Evolutionary conservation across 208 protist species (phyloP), one percentile per base, ranked within the genome.

Genomic region (Leishmania amazonensis): DNA sequence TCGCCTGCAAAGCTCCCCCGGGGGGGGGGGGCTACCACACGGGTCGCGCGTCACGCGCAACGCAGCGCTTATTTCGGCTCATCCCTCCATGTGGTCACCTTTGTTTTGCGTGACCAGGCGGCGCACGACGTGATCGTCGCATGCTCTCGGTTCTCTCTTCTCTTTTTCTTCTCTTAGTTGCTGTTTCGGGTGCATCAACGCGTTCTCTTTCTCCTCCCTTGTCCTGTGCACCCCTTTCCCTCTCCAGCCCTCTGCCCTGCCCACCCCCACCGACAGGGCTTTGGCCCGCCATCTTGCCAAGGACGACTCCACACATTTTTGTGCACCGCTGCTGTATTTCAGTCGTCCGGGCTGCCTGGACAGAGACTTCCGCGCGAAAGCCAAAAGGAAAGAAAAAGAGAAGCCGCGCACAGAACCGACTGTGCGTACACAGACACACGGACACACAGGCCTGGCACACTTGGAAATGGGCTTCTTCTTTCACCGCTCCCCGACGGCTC

Each of bases 381-480:
- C 68, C 28, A 31, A 73, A n/a, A 8, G 15, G 21, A 51, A 35
- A 51, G 21, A 73, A 73, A 51, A 49, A 28, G 2, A 11, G 17
- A 31, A 67, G 9, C 38, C 21, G 24, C 42, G 68, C 38, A n/a
- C 21, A 51, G 68, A 21, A 53, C 68, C 0, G 24, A 53, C 24
- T 21, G 64, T 60, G 60, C 21, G 15, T 24, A 3, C 51, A 75
- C 38, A 77, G 15, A 64, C 81, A 80, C 42, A 68, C 45, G 51
- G 13, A 21, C 74, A 35, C 57, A 53, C 40, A 3, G 13, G 15
- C 38, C 2, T 31, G 19, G n/a, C 31, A 11, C 72, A 45, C 6
- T 60, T 54, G 60, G 49, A 5, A 5, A 87, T 83, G 79, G 54
- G 75, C 68, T 74, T 84, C 38, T 86, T 95, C 75, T 79, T 94